Conservation (phyloP, 768 basidiomycete species). For the Naganishia vishniacii region DNA sequence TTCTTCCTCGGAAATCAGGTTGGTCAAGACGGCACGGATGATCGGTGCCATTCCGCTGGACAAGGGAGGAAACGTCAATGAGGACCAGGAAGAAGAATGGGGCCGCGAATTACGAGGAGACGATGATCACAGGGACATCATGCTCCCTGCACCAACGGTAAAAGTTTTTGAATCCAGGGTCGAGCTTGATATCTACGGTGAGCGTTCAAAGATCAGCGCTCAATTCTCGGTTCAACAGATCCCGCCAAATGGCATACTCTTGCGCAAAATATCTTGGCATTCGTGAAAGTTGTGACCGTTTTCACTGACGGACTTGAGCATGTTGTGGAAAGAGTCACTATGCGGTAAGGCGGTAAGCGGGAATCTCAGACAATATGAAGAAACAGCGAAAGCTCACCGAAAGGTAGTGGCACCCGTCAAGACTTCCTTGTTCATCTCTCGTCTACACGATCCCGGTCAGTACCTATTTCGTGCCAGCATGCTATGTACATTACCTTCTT, state of each 20-base stretch:
- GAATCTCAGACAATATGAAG: slow-evolving; percentile 10
- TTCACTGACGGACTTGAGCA: slow-evolving; percentile 68
- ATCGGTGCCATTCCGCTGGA: slow-evolving; percentile 84
- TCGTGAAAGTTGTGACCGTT: slow-evolving; percentile 77
- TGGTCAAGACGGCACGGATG: slow-evolving; percentile 83
- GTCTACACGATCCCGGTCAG: slow-evolving; percentile 33
- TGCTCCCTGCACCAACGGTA: slow-evolving; percentile 72
- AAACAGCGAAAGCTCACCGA: slow-evolving; percentile 52
- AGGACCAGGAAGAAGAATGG: not conserved
- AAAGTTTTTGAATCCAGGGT: slow-evolving; percentile 83
- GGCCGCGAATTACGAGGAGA: slow-evolving; percentile 64
- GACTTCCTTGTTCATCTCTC: slow-evolving; percentile 67
- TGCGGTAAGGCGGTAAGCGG: not conserved
- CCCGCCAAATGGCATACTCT: slow-evolving; percentile 54
- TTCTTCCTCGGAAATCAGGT: slow-evolving; percentile 66
- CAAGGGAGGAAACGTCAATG: slow-evolving; percentile 14
- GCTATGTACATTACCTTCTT: slow-evolving; percentile 52
- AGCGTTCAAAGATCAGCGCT: no score
- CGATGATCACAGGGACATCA: slow-evolving; percentile 83
- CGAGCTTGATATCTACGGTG: slow-evolving; percentile 75
- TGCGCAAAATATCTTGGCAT: slow-evolving; percentile 68
- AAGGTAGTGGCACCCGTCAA: slow-evolving; percentile 65
- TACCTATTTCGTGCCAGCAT: no score
- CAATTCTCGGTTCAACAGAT: no score
- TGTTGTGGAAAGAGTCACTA: slow-evolving; percentile 81